phyloP scores from a whole-genome alignment of 495 filamentous ascomycete genomes.

The Trichocladium antarcticum region DNA sequence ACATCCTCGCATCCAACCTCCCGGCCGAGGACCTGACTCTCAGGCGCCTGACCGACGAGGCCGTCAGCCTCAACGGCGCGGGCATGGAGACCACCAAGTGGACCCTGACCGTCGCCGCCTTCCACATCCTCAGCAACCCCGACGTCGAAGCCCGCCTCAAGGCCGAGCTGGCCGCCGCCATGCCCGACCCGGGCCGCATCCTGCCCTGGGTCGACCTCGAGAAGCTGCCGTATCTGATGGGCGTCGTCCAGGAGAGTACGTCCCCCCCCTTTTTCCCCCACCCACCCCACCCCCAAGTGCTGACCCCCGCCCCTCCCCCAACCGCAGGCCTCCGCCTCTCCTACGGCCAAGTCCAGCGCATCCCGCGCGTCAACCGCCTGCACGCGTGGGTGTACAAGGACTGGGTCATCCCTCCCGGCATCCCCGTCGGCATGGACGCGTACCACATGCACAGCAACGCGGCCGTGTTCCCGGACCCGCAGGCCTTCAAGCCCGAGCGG shows the following conservation, averaged over 20 bases:
- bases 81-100: conserved; percentile 21
- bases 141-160: conserved; percentile 13
- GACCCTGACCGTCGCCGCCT: conserved; percentile 20
- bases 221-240: conserved; percentile 35
- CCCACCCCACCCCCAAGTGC: no score
- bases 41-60: conserved; percentile 28
- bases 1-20: no score
- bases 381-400: conserved; percentile 30
- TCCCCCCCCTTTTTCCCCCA: no score
- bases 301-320: no score
- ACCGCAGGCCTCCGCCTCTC: conserved; percentile 32
- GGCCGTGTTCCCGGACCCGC: conserved; percentile 33
- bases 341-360: conserved; percentile 32
- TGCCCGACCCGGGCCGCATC: no score
- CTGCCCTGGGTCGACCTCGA: conserved; percentile 34
- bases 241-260: conserved; percentile 38
- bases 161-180: conserved; percentile 17
- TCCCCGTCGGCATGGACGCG: conserved; percentile 33
- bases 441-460: conserved; percentile 33
- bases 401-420: conserved; percentile 7
- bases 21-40: no score
- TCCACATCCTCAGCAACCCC: conserved; percentile 22
- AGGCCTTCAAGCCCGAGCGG: conserved; percentile 35
- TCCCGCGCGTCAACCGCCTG: conserved; percentile 34
- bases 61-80: conserved; percentile 19